phyloP scores from a whole-genome alignment of 129 eudicot species.

The Flaveria sonorensis region DNA sequence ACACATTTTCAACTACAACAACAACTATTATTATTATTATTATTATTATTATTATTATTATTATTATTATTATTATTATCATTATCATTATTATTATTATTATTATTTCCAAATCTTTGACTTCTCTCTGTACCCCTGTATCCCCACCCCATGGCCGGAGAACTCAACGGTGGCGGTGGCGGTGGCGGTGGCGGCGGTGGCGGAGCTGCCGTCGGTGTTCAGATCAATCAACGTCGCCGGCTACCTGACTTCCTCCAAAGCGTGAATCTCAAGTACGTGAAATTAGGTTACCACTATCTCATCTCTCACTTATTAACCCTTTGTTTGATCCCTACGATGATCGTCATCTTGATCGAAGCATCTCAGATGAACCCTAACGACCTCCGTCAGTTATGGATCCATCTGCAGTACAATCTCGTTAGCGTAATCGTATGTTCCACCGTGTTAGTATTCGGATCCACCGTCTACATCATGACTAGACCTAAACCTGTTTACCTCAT shows the following conservation, averaged over 20 bases:
- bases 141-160: constrained; percentile 16
- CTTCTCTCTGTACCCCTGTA: not conserved
- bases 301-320: constrained; percentile 53
- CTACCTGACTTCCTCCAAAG: constrained; percentile 62
- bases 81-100: not conserved
- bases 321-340: constrained; percentile 45
- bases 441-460: constrained; percentile 48
- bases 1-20: not conserved
- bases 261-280: constrained; percentile 66
- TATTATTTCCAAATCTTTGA: not conserved
- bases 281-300: constrained; percentile 69
- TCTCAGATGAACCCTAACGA: constrained; percentile 52
- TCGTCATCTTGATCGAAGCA: constrained; percentile 33
- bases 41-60: not conserved
- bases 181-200: not conserved
- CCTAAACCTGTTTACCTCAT: constrained; percentile 54
- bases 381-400: constrained; percentile 48
- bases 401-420: constrained; percentile 56
- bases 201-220: constrained; percentile 34
- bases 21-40: not conserved
- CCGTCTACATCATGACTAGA: constrained; percentile 54
- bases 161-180: not conserved
- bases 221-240: constrained; percentile 44
- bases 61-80: no score
- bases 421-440: constrained; percentile 43